These are phyloP conservation scores for Pseudofabraea citricarpa DNA, from an alignment of 2,329 filamentous ascomycete genomes.

Conservation along the genomic window DNA sequence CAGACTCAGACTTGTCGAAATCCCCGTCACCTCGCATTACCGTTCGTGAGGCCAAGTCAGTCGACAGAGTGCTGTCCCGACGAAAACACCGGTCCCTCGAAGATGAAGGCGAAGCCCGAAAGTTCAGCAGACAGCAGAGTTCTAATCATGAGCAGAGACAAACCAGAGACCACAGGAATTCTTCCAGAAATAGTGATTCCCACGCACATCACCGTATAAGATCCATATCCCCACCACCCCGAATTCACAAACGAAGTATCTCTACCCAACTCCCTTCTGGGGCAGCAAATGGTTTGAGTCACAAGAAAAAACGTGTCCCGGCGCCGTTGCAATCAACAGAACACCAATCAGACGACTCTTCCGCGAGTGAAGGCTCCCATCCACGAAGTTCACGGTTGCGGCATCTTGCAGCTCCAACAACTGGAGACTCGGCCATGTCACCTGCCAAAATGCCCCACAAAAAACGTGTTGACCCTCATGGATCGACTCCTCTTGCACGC, in stretches of 20 bases:
- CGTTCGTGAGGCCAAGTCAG: conserved; percentile 31
- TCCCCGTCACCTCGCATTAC: conserved; percentile 24
- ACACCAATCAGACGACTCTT: conserved; percentile 65
- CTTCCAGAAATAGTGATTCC: conserved; percentile 15
- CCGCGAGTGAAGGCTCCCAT: conserved; percentile 54
- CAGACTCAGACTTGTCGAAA: conserved; percentile 46
- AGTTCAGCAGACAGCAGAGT: conserved; percentile 18
- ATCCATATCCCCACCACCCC: conserved; percentile 56
- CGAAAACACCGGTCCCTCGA: conserved; percentile 35
- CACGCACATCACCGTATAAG: conserved; percentile 19
- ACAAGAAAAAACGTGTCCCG: conserved; percentile 58
- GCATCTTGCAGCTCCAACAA: conserved; percentile 49
- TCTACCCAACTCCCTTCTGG: conserved; percentile 59
- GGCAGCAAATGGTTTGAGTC: conserved; percentile 47
- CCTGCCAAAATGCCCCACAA: conserved; percentile 70
- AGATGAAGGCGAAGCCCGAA: conserved; percentile 14
- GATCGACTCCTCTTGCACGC: conserved; percentile 83
- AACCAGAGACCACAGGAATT: conserved; percentile 13
- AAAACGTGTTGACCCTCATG: conserved; percentile 87
- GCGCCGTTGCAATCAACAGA: conserved; percentile 57
- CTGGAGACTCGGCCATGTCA: conserved; percentile 57
- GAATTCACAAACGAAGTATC: conserved; percentile 56
- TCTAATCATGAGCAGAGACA: conserved; percentile 18
- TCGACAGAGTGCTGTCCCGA: conserved; percentile 25
- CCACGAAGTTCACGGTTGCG: conserved; percentile 54